These are phyloP conservation scores for Flaveria trinervia DNA, from an alignment of 129 eudicot genomes.

Conservation along the genomic window DNA sequence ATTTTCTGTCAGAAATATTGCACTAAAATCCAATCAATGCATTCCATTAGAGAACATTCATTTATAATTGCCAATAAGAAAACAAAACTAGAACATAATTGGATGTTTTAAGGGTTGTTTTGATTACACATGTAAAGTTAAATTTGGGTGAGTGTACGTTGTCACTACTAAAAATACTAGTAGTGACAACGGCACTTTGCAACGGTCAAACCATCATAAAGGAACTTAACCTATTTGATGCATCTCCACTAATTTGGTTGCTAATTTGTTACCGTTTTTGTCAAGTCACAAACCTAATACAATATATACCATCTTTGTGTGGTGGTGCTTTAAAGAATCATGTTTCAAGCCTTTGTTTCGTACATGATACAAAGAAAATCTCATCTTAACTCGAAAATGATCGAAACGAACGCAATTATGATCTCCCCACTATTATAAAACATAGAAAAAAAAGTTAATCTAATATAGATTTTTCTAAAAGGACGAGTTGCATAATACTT, in stretches of 20 bases:
- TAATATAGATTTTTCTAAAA: background rate
- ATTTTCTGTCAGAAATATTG: slow-evolving; percentile 31
- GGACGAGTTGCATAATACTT: background rate
- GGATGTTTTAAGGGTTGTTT: background rate
- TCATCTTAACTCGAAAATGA: background rate
- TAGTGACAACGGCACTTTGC: too few relatives aligned
- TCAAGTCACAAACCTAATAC: too few relatives aligned
- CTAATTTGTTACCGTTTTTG: too few relatives aligned
- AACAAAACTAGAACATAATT: background rate
- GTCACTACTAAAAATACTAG: too few relatives aligned
- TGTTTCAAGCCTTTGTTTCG: background rate
- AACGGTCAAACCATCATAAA: too few relatives aligned
- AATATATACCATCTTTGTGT: too few relatives aligned
- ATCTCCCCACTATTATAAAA: too few relatives aligned
- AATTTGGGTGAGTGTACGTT: background rate
- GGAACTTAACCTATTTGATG: too few relatives aligned
- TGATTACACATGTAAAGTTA: background rate
- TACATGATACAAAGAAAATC: background rate
- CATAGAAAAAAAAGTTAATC: background rate
- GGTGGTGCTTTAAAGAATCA: too few relatives aligned
- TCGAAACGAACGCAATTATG: background rate
- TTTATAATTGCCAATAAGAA: background rate
- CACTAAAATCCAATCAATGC: slow-evolving; percentile 9
- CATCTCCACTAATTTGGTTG: too few relatives aligned
- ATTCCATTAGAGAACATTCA: slow-evolving; percentile 25